Evolutionary conservation across 257 asterid species (phyloP).

Genomic region (Cordia subcordata): DNA sequence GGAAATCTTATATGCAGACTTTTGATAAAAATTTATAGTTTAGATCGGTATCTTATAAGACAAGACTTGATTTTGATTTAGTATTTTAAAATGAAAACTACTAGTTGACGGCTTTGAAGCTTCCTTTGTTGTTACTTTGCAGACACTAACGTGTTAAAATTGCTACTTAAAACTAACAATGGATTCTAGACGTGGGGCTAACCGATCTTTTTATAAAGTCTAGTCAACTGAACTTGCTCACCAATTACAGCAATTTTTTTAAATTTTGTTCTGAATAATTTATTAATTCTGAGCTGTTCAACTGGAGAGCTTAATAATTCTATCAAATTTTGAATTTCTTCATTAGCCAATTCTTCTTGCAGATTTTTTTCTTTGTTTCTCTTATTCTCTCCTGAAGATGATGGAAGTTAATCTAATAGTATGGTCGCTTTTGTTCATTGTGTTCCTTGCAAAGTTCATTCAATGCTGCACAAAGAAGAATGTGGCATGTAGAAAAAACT

Average conservation of each 20-base stretch:
- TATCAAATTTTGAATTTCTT: neutral
- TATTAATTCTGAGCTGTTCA: neutral
- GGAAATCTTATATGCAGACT: too few species aligned
- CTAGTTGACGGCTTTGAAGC: neutral
- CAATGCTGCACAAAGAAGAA: slow-evolving; percentile 6
- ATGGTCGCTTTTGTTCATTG: slow-evolving; percentile 24
- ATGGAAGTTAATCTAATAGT: slow-evolving; percentile 10
- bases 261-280: neutral
- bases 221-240: slow-evolving; percentile 2
- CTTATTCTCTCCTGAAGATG: slow-evolving; percentile 24
- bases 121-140: neutral
- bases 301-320: neutral
- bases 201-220: neutral
- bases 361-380: slow-evolving; percentile 1
- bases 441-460: slow-evolving; percentile 25
- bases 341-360: neutral
- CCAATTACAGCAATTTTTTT: neutral
- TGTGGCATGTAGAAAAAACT: slow-evolving; percentile 5
- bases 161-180: neutral
- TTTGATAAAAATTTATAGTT: too few species aligned
- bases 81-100: too few species aligned
- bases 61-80: too few species aligned
- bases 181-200: slow-evolving; percentile 7
- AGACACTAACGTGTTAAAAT: neutral
- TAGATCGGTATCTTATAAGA: too few species aligned